A percentile compares a stretch with the other conserved stretches of the same genome.
These are phyloP conservation scores for Fusarium zealandicum DNA, from an alignment of 2,329 filamentous ascomycete genomes.

Conservation along the genomic window DNA sequence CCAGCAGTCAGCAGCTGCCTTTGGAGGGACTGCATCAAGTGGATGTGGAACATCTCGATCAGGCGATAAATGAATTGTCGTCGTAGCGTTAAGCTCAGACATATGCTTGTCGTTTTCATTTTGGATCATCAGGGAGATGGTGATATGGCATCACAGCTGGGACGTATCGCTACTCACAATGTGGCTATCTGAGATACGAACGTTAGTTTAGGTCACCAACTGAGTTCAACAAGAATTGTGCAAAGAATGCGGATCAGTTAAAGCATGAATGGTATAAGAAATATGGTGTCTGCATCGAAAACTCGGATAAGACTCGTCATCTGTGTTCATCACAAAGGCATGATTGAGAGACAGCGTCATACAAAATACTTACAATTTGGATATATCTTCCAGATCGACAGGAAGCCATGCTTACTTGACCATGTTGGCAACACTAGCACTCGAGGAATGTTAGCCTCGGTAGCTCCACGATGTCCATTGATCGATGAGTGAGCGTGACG, in stretches of 20 bases:
- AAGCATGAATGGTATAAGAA: constrained; percentile 76
- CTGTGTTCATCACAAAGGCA: constrained; percentile 58
- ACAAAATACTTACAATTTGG: constrained; percentile 27
- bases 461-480: constrained; percentile 15
- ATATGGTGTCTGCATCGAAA: constrained; percentile 73
- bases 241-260: constrained; percentile 50
- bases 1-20: constrained; percentile 36
- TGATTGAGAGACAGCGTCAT: constrained; percentile 22
- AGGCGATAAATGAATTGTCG: constrained; percentile 50
- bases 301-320: constrained; percentile 83
- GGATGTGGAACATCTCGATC: constrained; percentile 37
- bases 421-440: constrained; percentile 18
- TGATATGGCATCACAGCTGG: constrained; percentile 16
- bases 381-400: background rate
- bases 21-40: constrained; percentile 23
- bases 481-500: constrained; percentile 20
- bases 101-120: constrained; percentile 96
- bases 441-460: constrained; percentile 34
- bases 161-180: constrained; percentile 37
- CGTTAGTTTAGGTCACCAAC: constrained; percentile 32
- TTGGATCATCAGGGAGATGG: constrained; percentile 77
- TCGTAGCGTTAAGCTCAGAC: constrained; percentile 74
- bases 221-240: constrained; percentile 11
- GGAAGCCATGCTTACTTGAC: background rate
- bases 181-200: constrained; percentile 7